Conservation (phyloP, 2,329 filamentous ascomycete species). For the Cladorrhinum sp. region DNA sequence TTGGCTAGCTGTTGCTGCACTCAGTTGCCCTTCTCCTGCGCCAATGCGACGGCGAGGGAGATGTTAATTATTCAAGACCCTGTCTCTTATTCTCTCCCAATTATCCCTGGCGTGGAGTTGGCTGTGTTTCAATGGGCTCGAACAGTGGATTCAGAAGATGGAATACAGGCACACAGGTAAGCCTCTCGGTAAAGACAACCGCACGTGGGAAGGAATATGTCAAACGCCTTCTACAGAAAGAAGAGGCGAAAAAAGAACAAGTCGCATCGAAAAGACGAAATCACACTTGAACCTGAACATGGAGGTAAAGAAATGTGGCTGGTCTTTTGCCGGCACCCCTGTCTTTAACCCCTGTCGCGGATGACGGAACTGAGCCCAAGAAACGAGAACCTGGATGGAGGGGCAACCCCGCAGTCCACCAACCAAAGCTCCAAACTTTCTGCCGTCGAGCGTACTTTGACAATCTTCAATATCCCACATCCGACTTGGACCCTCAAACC, state of each 20-base stretch:
- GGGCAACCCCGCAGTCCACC: conserved; percentile 14
- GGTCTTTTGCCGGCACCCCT: not conserved
- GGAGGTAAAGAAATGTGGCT: not conserved
- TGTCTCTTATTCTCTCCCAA: not conserved
- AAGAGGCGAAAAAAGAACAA: not conserved
- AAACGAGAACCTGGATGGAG: conserved; percentile 1
- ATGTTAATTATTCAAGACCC: not conserved
- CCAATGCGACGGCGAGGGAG: not conserved
- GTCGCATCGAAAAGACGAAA: not conserved
- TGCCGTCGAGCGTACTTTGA: not conserved
- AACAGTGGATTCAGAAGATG: not conserved
- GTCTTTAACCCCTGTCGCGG: not conserved
- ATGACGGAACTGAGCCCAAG: conserved; percentile 7
- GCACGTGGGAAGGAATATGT: not conserved
- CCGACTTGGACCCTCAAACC: not conserved
- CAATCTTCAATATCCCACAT: not conserved
- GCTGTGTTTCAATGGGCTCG: not conserved
- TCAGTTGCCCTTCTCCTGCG: not conserved
- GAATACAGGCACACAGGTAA: not conserved
- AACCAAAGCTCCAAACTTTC: conserved; percentile 4
- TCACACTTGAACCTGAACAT: not conserved
- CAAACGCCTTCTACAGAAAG: not conserved
- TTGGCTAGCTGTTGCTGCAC: conserved; percentile 28
- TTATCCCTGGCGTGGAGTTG: not conserved
- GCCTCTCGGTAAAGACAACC: not conserved